Base-by-base conservation (phyloP, 164 flowering plant genomes). In the Platanus orientalis region DNA sequence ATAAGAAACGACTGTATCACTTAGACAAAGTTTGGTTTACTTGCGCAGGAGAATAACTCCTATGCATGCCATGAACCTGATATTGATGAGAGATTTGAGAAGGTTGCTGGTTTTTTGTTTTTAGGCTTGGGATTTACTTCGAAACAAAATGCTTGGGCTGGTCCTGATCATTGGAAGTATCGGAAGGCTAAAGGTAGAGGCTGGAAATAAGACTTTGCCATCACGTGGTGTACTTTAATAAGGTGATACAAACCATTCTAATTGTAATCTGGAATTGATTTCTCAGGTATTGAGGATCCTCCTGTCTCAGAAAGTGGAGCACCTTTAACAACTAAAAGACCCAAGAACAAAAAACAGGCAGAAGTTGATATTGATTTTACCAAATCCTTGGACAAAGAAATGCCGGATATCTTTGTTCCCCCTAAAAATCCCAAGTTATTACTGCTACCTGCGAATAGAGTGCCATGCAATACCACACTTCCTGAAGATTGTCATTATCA, bases 401-500 rank as follows among this genome's bases (percentile, higher is more conserved):
- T 81, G 69, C 67, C 76, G 1, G 81, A 90, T 71, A 63, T 84
- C 47, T 92, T 92, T 78, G 83, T 78, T 29, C 90, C 94, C 60
- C 97, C 99, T 1, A 95, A 84, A 73, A 87, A 90, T 73, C 83
- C 81, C 0, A 92, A 85, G 71, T 79, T 90, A 7, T 72, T 92
- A 52, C 63, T 90, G 40, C 76, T 90, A 42, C 91, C 92, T 45
- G 74, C 83, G 67, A 89, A 77, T 74, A 80, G 87, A 76, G 75
- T 65, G 44, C 81, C 83, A 34, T 77, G 81, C 59, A 80, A 80
- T 44, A 90, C 75, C 59, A 81, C 47, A 60, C 86, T 95, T 65
- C 99, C 99, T 16, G 97, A 95, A 74, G 99, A 95, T 74, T 92
- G 99, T 75, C 97, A 92, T 57, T 95, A 95, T 76, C 95, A 90